Evolutionary conservation across 2,329 filamentous ascomycete species (phyloP).

Genomic region (Pestalotiopsis sp.): DNA sequence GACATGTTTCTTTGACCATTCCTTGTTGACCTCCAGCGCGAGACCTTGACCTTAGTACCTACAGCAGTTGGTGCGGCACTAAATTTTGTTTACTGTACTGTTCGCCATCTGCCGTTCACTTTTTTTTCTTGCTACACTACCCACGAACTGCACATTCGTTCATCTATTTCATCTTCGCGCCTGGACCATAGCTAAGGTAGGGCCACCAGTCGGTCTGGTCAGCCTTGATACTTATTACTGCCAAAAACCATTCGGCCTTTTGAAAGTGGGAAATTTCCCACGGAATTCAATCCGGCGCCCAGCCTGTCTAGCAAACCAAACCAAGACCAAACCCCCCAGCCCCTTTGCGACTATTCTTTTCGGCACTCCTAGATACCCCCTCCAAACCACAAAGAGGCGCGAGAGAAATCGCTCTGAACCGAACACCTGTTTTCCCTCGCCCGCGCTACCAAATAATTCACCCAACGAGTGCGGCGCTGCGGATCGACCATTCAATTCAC

Average conservation of each 20-base stretch:
- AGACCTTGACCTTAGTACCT: neutral
- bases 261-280: conserved; percentile 2
- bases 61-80: neutral
- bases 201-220: neutral
- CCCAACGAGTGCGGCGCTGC: neutral
- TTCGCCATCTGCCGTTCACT: neutral
- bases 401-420: neutral
- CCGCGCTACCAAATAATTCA: neutral
- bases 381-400: neutral
- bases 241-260: neutral
- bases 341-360: neutral
- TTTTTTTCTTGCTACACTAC: neutral
- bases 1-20: neutral
- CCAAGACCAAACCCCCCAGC: neutral
- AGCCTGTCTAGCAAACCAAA: neutral
- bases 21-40: neutral
- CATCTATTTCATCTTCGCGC: conserved; percentile 2
- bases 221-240: neutral
- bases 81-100: neutral
- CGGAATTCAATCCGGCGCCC: neutral
- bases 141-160: neutral
- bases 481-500: neutral
- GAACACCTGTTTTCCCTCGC: neutral
- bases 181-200: neutral
- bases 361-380: neutral